Evolutionary conservation across 768 basidiomycete genomes (phyloP), one percentile per base, ranked within the genome.

Genomic region (Ephemerocybe angulata): DNA sequence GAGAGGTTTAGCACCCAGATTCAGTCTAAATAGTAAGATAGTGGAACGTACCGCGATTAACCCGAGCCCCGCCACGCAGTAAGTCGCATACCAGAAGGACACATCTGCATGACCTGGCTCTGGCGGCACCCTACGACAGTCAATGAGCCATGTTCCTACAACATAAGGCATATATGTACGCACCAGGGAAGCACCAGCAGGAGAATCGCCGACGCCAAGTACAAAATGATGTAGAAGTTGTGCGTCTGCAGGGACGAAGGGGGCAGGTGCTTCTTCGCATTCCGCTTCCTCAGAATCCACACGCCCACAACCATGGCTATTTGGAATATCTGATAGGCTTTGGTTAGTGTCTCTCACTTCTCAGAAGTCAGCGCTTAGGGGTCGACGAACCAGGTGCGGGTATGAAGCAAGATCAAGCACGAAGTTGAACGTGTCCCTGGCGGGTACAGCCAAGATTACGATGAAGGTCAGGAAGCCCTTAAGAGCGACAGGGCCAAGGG

Each of bases 401-500:
- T 76, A 76, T n/a, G 72, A 70, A 8, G 67, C 68, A 15, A 76
- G 63, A 52, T 76, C 72, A 38, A 76, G 35, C 59, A 72, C 64
- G 40, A 73, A 73, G 56, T 73, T 72, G 58, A 71, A 73, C 6
- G 69, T 67, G 48, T 73, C 72, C 53, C 68, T 67, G 11, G 70
- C 70, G 10, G 72, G 72, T 22, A 72, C 54, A 19, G 61, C 71
- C 29, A 79, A 59, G 40, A 82, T 76, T 35, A 79, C 72, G 30
- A 78, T 35, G 28, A 70, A 60, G 1, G 76, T 75, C 7, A 80
- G 54, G 22, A 61, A 52, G 52, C 69, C 76, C 54, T 76, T 74
- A 42, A 79, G 65, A 24, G 66, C 52, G 2, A 76, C 69, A 5
- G 79, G 76, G 1, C 69, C 76, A 4, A 74, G 59, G 2, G 81